Percentiles rank a stretch among this genome's conserved stretches.
These are phyloP conservation scores for Chlorella sorokiniana DNA, from an alignment of 139 green algal genomes.

Conservation along the genomic window DNA sequence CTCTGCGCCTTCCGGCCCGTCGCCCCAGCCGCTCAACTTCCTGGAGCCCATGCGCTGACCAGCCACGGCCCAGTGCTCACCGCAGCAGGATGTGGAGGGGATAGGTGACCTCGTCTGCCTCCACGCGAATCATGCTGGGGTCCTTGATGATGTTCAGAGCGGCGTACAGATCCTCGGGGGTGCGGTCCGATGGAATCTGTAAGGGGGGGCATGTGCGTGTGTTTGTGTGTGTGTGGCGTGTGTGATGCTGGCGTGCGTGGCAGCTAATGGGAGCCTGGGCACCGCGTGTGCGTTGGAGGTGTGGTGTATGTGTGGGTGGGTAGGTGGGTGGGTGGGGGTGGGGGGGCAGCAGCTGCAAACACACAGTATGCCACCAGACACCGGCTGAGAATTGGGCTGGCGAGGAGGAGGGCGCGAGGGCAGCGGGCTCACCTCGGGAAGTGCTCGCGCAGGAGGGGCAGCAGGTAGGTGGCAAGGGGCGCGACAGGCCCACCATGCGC, in stretches of 20 bases:
- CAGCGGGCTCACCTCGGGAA: slow-evolving; percentile 45
- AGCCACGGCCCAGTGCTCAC: too few relatives aligned
- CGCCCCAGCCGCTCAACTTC: too few relatives aligned
- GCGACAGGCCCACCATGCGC: slow-evolving; percentile 80
- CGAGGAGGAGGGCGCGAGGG: too few relatives aligned
- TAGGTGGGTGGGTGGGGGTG: too few relatives aligned
- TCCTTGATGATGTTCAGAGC: slow-evolving; percentile 76
- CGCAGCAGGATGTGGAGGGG: slow-evolving; percentile 91
- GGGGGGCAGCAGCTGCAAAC: too few relatives aligned
- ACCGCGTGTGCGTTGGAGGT: too few relatives aligned
- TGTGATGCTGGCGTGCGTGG: neutral
- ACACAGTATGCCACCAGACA: too few relatives aligned
- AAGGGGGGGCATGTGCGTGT: neutral
- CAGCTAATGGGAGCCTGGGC: too few relatives aligned
- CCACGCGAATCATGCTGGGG: slow-evolving; percentile 81
- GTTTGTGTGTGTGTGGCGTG: neutral
- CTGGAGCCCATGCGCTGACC: too few relatives aligned
- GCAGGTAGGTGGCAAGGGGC: slow-evolving; percentile 58
- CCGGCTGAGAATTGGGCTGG: too few relatives aligned
- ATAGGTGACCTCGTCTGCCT: slow-evolving; percentile 90
- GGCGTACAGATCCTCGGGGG: slow-evolving; percentile 67
- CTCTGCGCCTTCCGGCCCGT: too few relatives aligned
- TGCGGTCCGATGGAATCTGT: slow-evolving; percentile 50
- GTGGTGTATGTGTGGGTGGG: too few relatives aligned
- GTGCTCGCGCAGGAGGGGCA: slow-evolving; percentile 48